A percentile compares a stretch with the other conserved stretches of the same genome.
Conservation (phyloP, 2,329 filamentous ascomycete genomes). For the Graphilbum sp. region DNA sequence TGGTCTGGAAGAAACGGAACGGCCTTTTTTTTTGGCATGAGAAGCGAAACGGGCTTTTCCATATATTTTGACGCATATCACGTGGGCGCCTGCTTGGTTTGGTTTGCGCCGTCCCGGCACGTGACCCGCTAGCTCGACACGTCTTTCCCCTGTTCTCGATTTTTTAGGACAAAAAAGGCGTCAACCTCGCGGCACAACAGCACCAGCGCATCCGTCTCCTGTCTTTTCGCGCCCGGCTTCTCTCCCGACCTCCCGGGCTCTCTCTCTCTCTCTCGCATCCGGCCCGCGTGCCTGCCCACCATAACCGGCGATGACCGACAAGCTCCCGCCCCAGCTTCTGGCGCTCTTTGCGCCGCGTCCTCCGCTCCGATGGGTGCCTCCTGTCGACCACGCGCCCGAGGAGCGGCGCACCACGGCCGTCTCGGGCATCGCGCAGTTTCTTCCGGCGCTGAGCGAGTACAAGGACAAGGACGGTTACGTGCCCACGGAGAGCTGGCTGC, state of each 20-base stretch:
- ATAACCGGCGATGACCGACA: conserved; percentile 92
- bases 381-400: conserved; percentile 68
- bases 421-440: conserved; percentile 55
- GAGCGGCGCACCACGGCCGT: conserved; percentile 62
- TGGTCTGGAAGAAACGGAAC: not conserved
- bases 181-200: too few species aligned
- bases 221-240: too few species aligned
- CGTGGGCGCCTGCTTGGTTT: too few species aligned
- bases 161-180: too few species aligned
- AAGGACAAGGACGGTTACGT: conserved; percentile 60
- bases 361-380: conserved; percentile 75
- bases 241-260: too few species aligned
- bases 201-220: too few species aligned
- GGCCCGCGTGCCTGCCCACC: too few species aligned
- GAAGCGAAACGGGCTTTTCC: too few species aligned
- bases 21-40: not conserved
- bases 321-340: conserved; percentile 80
- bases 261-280: too few species aligned
- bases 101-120: not conserved
- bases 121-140: too few species aligned
- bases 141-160: too few species aligned
- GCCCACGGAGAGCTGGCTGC: conserved; percentile 84
- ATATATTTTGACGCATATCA: too few species aligned
- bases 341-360: conserved; percentile 91
- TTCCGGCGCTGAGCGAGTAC: conserved; percentile 60